Conservation (phyloP, 164 flowering plant genomes). For the Vitis cinerea region DNA sequence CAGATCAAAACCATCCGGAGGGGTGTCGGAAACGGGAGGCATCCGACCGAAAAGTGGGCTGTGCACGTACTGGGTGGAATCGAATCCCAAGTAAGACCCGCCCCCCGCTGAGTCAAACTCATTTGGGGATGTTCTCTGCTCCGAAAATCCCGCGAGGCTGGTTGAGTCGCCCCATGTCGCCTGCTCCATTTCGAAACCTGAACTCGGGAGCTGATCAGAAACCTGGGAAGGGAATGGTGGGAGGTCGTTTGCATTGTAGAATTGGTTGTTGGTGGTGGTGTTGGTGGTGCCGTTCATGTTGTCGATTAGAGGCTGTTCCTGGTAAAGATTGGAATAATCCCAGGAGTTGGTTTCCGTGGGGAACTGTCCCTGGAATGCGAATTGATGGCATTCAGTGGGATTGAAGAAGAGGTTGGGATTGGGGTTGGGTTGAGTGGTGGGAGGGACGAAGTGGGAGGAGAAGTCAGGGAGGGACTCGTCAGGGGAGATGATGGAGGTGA, state of each 20-base stretch:
- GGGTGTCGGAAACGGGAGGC: slow-evolving; percentile 43
- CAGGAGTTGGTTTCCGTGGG: background rate
- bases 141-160: slow-evolving; percentile 13
- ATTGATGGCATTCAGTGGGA: too few species aligned
- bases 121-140: slow-evolving; percentile 2
- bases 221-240: slow-evolving; percentile 23
- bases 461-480: slow-evolving; percentile 25
- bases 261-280: background rate
- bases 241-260: slow-evolving; percentile 8
- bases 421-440: slow-evolving; percentile 11
- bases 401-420: background rate
- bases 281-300: too few species aligned
- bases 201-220: background rate
- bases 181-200: too few species aligned
- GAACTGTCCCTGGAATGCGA: too few species aligned
- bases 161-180: too few species aligned
- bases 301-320: background rate
- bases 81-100: slow-evolving; percentile 27
- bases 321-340: background rate
- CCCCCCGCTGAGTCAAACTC: slow-evolving; percentile 9
- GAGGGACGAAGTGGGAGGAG: slow-evolving; percentile 8
- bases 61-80: slow-evolving; percentile 33
- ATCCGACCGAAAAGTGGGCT: slow-evolving; percentile 50
- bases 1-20: slow-evolving; percentile 34
- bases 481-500: slow-evolving; percentile 46